Conservation (phyloP, 495 filamentous ascomycete species). For the Ramalina intermedia region DNA sequence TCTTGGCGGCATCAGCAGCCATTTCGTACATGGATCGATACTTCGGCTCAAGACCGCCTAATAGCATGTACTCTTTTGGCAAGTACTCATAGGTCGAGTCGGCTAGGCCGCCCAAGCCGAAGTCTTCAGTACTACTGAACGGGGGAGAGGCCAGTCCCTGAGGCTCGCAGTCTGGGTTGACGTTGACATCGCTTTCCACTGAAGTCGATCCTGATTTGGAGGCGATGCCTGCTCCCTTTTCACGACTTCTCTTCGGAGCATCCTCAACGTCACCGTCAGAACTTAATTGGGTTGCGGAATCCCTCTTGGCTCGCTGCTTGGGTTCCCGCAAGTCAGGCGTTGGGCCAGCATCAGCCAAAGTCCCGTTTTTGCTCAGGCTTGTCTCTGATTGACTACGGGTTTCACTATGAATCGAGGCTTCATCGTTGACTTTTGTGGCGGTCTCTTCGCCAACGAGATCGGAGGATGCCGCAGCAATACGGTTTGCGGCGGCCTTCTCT, state of each 20-base stretch:
- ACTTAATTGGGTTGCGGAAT: too few species aligned
- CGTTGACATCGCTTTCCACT: too few species aligned
- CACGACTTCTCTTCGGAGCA: too few species aligned
- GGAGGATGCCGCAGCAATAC: background rate
- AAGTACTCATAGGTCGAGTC: slow-evolving; percentile 95
- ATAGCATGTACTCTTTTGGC: slow-evolving; percentile 60
- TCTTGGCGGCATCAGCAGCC: slow-evolving; percentile 51
- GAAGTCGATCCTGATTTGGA: too few species aligned
- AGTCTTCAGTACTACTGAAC: slow-evolving; percentile 8
- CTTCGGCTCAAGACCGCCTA: slow-evolving; percentile 69
- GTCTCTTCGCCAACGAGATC: background rate
- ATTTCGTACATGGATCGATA: slow-evolving; percentile 72
- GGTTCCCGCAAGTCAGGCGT: too few species aligned
- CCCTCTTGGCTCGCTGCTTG: too few species aligned
- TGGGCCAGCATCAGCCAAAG: too few species aligned
- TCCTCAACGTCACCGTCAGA: too few species aligned
- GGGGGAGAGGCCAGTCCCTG: slow-evolving; percentile 34
- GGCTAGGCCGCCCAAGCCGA: slow-evolving; percentile 58
- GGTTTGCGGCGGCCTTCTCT: slow-evolving; percentile 2
- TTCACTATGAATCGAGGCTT: too few species aligned
- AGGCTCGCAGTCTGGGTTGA: slow-evolving; percentile 31
- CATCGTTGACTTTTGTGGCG: background rate
- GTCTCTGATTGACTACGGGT: too few species aligned
- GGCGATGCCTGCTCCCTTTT: too few species aligned
- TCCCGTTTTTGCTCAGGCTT: too few species aligned